Percentiles rank a stretch among this genome's conserved stretches.
Conservation (phyloP, 129 eudicot genomes). For the Lonicera japonica region DNA sequence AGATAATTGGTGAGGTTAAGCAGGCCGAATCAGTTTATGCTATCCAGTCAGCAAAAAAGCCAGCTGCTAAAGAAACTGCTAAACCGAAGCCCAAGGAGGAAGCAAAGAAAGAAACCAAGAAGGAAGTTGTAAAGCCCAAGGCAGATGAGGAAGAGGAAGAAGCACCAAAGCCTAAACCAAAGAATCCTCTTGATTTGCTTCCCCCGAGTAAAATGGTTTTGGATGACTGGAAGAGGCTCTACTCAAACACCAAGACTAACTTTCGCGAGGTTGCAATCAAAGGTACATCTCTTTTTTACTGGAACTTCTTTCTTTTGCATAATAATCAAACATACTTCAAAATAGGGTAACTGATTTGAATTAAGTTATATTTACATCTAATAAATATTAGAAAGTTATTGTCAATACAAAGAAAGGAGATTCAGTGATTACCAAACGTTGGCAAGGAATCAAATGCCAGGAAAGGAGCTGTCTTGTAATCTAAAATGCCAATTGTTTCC, state of each 20-base stretch:
- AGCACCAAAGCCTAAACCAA: slow-evolving; percentile 96
- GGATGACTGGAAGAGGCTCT: slow-evolving; percentile 98
- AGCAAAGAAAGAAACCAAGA: slow-evolving; percentile 47
- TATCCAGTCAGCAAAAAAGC: slow-evolving; percentile 52
- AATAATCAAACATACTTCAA: too few species aligned
- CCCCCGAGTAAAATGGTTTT: slow-evolving; percentile 91
- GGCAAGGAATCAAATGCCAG: too few species aligned
- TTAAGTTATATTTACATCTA: too few species aligned
- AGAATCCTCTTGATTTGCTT: slow-evolving; percentile 88
- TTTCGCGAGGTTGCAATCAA: slow-evolving; percentile 97
- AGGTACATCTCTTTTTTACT: slow-evolving; percentile 30
- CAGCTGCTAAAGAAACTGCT: slow-evolving; percentile 47
- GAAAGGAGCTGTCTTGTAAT: too few species aligned
- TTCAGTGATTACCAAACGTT: too few species aligned
- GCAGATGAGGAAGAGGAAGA: slow-evolving; percentile 60
- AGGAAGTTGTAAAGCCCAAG: slow-evolving; percentile 47
- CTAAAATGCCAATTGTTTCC: too few species aligned
- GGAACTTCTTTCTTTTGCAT: too few species aligned
- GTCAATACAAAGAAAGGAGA: too few species aligned
- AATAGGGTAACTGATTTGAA: too few species aligned
- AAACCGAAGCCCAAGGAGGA: slow-evolving; percentile 67
- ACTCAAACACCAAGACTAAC: slow-evolving; percentile 90
- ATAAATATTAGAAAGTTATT: too few species aligned
- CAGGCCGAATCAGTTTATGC: slow-evolving; percentile 61
- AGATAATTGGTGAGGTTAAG: slow-evolving; percentile 57